Base-by-base conservation (phyloP, 2,329 filamentous ascomycete genomes). In the Mycosphaerelloides madeirae region DNA sequence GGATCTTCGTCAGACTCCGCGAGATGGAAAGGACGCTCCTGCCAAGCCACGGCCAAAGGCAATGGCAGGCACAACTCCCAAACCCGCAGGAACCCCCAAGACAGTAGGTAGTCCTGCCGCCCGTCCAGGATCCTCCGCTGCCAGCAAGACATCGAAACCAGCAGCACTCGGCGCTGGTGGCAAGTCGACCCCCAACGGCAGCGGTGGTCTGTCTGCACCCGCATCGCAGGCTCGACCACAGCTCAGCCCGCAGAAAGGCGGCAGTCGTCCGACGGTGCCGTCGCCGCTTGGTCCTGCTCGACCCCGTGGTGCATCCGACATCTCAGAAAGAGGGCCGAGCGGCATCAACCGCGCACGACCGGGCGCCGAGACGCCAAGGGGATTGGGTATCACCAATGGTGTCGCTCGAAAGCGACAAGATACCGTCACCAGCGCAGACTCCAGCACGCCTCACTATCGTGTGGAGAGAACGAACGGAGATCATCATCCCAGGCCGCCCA, bases 211-310 rank as follows among this genome's bases (percentile, higher is more conserved):
- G n/a, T 47, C 56, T 14, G 56, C 58, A 6, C 48, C 53, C 19
- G 46, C 48, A 28, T 52, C 58, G 15, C 50, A 59, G 15, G n/a
- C 13, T 29, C 32, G 33, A 49, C 57, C 56, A 37, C 60, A 64
- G 32, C 58, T 66, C 29, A 63, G 69, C 61, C 44, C 68, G 59
- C 50, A 61, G 55, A 59, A 61, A 58, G 39, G 65, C 55, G 38
- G 68, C 65, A 79, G 69, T 48, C 79, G 77, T 32, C 77, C 79
- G 1, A 76, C 74, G 57, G 81, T 81, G 41, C 78, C 78, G 2
- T 82, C 80, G 13, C 79, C 78, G 11, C 72, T 82, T 9, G 78
- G 76, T 8, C 78, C 77, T 6, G 81, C 79, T 2, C 77, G 78
- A 16, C 78, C 79, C 5, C 73, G 79, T 48, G 81, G 79, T 59